Conservation (phyloP, 2,329 filamentous ascomycete genomes). For the Clonostachys chloroleuca region DNA sequence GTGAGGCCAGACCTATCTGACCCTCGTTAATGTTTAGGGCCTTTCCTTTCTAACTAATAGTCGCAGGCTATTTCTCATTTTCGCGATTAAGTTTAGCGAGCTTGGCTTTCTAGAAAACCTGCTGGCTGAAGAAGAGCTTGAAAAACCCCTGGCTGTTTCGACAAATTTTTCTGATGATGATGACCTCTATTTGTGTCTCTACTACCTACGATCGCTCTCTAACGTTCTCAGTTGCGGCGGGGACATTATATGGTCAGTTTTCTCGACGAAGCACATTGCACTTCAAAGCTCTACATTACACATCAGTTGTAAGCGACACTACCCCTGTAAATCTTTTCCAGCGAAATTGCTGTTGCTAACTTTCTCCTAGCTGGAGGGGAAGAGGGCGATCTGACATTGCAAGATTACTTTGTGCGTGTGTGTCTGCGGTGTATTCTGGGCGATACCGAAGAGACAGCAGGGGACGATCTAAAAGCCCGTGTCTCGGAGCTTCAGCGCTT, state of each 20-base stretch:
- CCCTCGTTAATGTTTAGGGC: not conserved
- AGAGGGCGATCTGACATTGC: constrained; percentile 55
- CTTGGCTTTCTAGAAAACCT: constrained; percentile 42
- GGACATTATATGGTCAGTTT: constrained; percentile 64
- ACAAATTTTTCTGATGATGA: constrained; percentile 45
- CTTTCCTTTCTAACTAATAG: not conserved
- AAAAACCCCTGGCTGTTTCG: constrained; percentile 8
- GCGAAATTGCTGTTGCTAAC: constrained; percentile 9
- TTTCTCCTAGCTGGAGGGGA: constrained; percentile 35
- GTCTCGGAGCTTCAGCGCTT: constrained; percentile 66
- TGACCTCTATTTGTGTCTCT: constrained; percentile 72
- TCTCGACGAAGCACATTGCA: constrained; percentile 54
- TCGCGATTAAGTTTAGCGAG: constrained; percentile 52
- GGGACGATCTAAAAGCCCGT: constrained; percentile 25
- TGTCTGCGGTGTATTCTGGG: constrained; percentile 57
- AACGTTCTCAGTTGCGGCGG: constrained; percentile 66
- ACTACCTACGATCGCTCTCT: constrained; percentile 71
- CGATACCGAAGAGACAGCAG: constrained; percentile 10
- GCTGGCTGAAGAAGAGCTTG: constrained; percentile 2
- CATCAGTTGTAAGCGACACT: constrained; percentile 41
- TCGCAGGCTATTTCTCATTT: constrained; percentile 53
- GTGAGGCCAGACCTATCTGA: constrained; percentile 28
- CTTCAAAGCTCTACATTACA: constrained; percentile 19
- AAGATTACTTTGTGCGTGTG: constrained; percentile 63
- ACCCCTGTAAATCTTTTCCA: too few relatives aligned